Conservation (phyloP, 208 protist species). For the Borovskyia barvae region DNA sequence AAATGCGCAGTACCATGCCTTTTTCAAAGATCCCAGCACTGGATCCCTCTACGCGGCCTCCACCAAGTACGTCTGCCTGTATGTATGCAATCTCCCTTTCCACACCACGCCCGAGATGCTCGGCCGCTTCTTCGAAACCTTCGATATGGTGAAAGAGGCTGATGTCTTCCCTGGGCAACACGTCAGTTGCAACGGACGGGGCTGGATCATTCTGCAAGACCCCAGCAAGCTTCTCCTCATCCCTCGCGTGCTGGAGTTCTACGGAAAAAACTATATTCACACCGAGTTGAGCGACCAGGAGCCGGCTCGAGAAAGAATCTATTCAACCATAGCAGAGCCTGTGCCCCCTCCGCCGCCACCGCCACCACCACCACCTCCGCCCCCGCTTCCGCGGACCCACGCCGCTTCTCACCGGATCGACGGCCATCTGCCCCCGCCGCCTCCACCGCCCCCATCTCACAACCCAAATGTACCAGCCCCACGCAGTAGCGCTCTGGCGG, state of each 20-base stretch:
- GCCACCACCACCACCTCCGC: slow-evolving; percentile 13
- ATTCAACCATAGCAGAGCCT: slow-evolving; percentile 14
- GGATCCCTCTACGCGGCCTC: slow-evolving; percentile 29
- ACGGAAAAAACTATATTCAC: slow-evolving; percentile 60
- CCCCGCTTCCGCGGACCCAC: slow-evolving; percentile 18
- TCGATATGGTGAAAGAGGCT: slow-evolving; percentile 70
- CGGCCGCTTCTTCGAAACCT: slow-evolving; percentile 68
- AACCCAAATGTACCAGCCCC: slow-evolving; percentile 23
- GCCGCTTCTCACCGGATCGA: slow-evolving; percentile 18
- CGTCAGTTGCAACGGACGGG: slow-evolving; percentile 55
- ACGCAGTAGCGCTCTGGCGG: slow-evolving; percentile 20
- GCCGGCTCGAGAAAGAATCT: slow-evolving; percentile 30
- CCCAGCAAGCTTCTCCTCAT: slow-evolving; percentile 47
- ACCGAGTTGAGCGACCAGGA: slow-evolving; percentile 55
- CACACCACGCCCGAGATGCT: slow-evolving; percentile 74
- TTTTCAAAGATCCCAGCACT: slow-evolving; percentile 42
- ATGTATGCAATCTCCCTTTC: slow-evolving; percentile 66
- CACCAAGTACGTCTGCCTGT: slow-evolving; percentile 52
- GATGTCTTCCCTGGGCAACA: slow-evolving; percentile 48
- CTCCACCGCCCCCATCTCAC: slow-evolving; percentile 12
- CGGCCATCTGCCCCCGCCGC: slow-evolving; percentile 10
- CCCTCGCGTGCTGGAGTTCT: slow-evolving; percentile 64
- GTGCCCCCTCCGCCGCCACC: slow-evolving; percentile 20
- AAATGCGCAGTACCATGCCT: slow-evolving; percentile 65
- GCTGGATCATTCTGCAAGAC: slow-evolving; percentile 75